Percentiles rank a stretch among this genome's conserved stretches.
Conservation (phyloP, 2,329 filamentous ascomycete species). For the Trichoderma atrobrunneum region DNA sequence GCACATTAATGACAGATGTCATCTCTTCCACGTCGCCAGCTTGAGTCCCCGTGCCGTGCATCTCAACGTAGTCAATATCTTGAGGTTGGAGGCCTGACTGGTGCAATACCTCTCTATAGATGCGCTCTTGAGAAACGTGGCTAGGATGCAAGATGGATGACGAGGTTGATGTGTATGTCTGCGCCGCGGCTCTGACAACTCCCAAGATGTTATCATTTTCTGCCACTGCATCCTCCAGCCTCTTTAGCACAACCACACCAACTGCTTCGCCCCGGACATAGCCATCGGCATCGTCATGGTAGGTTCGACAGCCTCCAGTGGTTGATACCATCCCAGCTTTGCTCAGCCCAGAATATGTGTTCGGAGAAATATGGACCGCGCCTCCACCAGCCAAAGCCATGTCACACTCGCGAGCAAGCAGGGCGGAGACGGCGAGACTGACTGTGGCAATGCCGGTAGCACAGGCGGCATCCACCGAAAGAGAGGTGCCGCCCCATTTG, state of each 20-base stretch:
- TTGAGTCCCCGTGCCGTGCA: conserved; percentile 86
- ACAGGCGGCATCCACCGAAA: neutral
- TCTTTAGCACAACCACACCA: neutral
- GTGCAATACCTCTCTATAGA: conserved; percentile 64
- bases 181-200: neutral
- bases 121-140: conserved; percentile 54
- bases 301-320: neutral
- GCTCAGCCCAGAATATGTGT: neutral
- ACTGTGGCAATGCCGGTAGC: neutral
- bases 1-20: conserved; percentile 56
- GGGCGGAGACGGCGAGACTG: neutral
- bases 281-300: neutral
- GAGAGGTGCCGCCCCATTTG: neutral
- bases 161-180: neutral
- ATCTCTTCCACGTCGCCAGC: conserved; percentile 81
- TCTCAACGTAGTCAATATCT: conserved; percentile 79
- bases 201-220: neutral
- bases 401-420: neutral
- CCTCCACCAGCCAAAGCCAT: neutral
- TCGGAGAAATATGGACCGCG: neutral
- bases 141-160: neutral
- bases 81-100: conserved; percentile 57
- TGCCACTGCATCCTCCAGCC: neutral
- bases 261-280: neutral
- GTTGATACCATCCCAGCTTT: neutral